Percentiles rank a stretch among this genome's conserved stretches.
Evolutionary conservation across 2,329 filamentous ascomycete species (phyloP).

Genomic region (Phialocephala subalpina): DNA sequence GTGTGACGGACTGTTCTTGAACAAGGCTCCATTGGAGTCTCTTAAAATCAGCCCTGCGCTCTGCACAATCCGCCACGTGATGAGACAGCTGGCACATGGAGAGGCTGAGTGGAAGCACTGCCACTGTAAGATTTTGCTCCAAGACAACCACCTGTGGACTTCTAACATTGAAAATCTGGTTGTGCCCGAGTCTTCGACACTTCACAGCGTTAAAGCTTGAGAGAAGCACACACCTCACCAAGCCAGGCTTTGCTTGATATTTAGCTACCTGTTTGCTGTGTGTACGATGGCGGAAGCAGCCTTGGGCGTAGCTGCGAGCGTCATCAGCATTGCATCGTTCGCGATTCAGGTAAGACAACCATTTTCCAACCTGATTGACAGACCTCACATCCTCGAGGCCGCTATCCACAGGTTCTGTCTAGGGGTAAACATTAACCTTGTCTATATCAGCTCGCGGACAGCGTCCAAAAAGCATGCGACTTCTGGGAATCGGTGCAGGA

Average conservation of each 20-base stretch:
- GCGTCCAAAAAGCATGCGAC: slow-evolving; percentile 19
- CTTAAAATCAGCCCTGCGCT: neutral
- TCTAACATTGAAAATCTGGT: neutral
- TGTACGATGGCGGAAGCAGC: slow-evolving; percentile 19
- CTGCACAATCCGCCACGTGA: neutral
- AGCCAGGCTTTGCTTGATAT: too few relatives aligned
- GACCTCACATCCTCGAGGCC: neutral
- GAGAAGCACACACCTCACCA: too few relatives aligned
- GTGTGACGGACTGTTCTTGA: neutral
- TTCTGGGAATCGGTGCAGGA: slow-evolving; percentile 28
- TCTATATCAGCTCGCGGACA: slow-evolving; percentile 2
- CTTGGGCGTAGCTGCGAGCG: slow-evolving; percentile 22
- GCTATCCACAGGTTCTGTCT: neutral
- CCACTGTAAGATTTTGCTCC: neutral
- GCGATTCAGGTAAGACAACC: slow-evolving; percentile 14
- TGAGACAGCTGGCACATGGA: neutral
- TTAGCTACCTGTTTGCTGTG: neutral
- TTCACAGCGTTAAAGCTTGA: too few relatives aligned
- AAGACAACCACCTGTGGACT: neutral
- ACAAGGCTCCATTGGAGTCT: neutral
- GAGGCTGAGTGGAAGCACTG: slow-evolving; percentile 5
- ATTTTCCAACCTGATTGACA: neutral
- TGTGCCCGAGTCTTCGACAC: neutral
- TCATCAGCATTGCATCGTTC: slow-evolving; percentile 25
- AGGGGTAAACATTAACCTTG: neutral